Conservation (phyloP, 257 asterid species). For the Linaria vulgaris region DNA sequence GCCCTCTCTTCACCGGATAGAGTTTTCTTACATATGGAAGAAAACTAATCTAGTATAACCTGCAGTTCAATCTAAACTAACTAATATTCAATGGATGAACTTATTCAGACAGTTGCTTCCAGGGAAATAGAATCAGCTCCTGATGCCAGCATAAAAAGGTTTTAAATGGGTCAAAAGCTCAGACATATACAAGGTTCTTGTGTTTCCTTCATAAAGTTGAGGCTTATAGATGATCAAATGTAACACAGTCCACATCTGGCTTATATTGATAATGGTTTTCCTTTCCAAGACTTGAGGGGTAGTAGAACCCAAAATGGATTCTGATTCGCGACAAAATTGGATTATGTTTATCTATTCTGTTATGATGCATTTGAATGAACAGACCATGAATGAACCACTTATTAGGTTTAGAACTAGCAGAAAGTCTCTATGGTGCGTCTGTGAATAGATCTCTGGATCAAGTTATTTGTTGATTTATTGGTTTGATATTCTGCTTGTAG, state of each 20-base stretch:
- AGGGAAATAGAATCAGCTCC: slow-evolving; percentile 15
- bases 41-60: slow-evolving; percentile 11
- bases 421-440: not conserved
- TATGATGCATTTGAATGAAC: not conserved
- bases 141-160: slow-evolving; percentile 13
- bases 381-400: slow-evolving; percentile 3
- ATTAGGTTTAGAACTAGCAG: not conserved
- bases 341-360: not conserved
- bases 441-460: slow-evolving; percentile 10
- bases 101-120: not conserved
- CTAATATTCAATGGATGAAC: not conserved
- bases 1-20: slow-evolving; percentile 9
- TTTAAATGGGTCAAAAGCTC: slow-evolving; percentile 15
- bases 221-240: slow-evolving; percentile 11
- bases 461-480: slow-evolving; percentile 5
- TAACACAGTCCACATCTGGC: slow-evolving; percentile 5
- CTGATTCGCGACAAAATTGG: not conserved
- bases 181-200: slow-evolving; percentile 1
- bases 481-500: slow-evolving; percentile 25
- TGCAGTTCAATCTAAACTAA: slow-evolving; percentile 11
- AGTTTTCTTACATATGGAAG: slow-evolving; percentile 19
- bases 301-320: slow-evolving; percentile 13
- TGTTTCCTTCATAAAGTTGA: slow-evolving; percentile 6
- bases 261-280: not conserved
- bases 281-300: not conserved